Percentiles rank a stretch among this genome's conserved stretches.
Evolutionary conservation across 495 filamentous ascomycete species (phyloP).

Genomic region (Baudoinia panamericana): DNA sequence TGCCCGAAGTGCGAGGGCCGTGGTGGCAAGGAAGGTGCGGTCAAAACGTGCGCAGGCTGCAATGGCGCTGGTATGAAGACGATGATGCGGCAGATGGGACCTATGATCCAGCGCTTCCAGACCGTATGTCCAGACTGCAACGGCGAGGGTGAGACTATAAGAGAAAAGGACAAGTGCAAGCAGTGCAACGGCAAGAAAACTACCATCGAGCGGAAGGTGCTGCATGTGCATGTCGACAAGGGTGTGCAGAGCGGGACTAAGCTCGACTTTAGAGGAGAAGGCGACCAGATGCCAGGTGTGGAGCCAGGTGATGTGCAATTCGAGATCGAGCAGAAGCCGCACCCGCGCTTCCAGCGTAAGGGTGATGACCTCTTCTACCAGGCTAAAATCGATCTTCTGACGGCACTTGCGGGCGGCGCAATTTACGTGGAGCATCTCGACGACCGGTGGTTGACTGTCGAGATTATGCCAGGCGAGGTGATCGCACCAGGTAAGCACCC

Average conservation of each 20-base stretch:
- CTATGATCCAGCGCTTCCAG: constrained; percentile 99
- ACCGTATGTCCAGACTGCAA: constrained; percentile 97
- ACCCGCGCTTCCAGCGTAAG: constrained; percentile 85
- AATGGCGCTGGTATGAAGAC: constrained; percentile 96
- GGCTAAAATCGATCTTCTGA: constrained; percentile 90
- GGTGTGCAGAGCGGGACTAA: constrained; percentile 88
- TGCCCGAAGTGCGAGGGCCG: constrained; percentile 90
- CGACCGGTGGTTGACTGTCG: constrained; percentile 86
- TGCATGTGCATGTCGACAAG: constrained; percentile 94
- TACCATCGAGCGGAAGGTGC: constrained; percentile 87
- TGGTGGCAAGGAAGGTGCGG: constrained; percentile 92
- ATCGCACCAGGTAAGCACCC: constrained; percentile 71
- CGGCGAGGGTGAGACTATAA: constrained; percentile 90
- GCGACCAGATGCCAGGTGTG: constrained; percentile 89
- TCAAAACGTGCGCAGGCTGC: constrained; percentile 80
- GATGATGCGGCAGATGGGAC: constrained; percentile 99
- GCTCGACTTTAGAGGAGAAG: constrained; percentile 91
- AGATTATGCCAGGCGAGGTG: constrained; percentile 82
- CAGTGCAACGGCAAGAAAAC: constrained; percentile 93
- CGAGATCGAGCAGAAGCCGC: constrained; percentile 96
- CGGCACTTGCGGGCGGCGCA: constrained; percentile 77
- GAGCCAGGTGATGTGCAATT: constrained; percentile 91
- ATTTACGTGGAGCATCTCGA: constrained; percentile 94
- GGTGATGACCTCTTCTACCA: constrained; percentile 94
- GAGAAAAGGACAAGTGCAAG: constrained; percentile 94